A percentile compares a stretch with the other conserved stretches of the same genome.
These are phyloP conservation scores for Talaromyces sp. DNA, from an alignment of 2,329 filamentous ascomycete genomes.

Conservation along the genomic window DNA sequence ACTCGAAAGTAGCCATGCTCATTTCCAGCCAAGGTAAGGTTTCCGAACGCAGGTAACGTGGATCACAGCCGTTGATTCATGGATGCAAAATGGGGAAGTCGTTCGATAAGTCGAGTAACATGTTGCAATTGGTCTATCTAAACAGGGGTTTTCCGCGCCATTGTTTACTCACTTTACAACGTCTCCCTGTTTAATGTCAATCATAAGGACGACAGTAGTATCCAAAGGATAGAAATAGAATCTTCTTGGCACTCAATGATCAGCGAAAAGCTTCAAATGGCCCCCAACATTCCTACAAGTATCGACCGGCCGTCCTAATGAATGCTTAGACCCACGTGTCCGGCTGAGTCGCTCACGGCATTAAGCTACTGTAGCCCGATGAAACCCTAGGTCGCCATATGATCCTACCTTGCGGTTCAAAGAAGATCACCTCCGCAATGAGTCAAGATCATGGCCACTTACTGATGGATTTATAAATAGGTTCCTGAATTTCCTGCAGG, in stretches of 20 bases:
- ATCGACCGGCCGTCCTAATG: not conserved
- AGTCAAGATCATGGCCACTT: not conserved
- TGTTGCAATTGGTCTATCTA: too few species aligned
- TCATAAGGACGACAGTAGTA: not conserved
- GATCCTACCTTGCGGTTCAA: not conserved
- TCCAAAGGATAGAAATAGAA: not conserved
- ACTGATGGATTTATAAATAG: not conserved
- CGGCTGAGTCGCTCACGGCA: not conserved
- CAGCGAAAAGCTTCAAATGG: not conserved
- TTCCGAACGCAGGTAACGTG: not conserved
- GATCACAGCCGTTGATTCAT: conserved; percentile 2
- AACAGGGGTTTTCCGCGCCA: too few species aligned
- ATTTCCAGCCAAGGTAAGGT: conserved; percentile 2
- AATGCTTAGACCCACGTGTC: not conserved
- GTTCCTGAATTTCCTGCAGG: not conserved
- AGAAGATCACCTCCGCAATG: not conserved
- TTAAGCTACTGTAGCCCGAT: not conserved
- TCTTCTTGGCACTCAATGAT: not conserved
- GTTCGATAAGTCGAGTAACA: too few species aligned
- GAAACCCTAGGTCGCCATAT: not conserved
- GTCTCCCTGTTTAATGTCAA: not conserved
- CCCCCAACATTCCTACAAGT: not conserved
- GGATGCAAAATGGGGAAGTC: too few species aligned
- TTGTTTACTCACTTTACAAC: too few species aligned
- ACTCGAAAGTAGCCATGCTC: not conserved